Base-by-base conservation (phyloP, 2,329 filamentous ascomycete species). In the Mycocentrospora acerina region DNA sequence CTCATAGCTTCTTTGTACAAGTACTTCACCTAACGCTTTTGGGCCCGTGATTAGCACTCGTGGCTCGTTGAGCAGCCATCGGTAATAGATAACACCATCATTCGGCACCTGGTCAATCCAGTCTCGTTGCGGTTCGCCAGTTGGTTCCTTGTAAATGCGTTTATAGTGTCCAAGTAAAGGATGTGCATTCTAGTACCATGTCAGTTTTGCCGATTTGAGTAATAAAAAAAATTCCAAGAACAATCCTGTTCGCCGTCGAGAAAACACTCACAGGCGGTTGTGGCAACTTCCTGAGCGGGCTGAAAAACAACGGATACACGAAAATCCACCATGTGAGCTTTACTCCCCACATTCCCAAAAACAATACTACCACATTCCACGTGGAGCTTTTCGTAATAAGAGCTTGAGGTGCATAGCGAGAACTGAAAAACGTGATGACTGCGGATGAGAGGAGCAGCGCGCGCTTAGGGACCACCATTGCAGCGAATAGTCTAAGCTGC, bases 231-330 rank as follows among this genome's bases (percentile, higher is more conserved):
- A n/a, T n/a, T n/a, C n/a, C n/a, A n/a, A n/a, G n/a, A n/a, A n/a
- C n/a, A n/a, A n/a, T n/a, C n/a, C n/a, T n/a, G n/a, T n/a, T n/a
- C 10, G 10, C 31, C 17, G 33, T 19, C 28, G 14, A 29, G 12
- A 27, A 14, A 24, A 13, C 12, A 58, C 72, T 53, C 54, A 78
- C 77, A 29, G 69, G 55, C 5, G 79, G 77, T 10, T 69, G 65
- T 4, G 81, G 81, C 22, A 86, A 57, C 52, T 80, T 66, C 43
- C 78, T 73, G 31, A 85, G 51, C 3, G 80, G 80, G 26, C 75
- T 81, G 43, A 85, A 68, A 43, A 73, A 78, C 24, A 71, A 64
- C 3, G 81, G 82, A 52, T 81, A 84, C 29, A 85, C 51, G 8
- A 82, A 33, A 0, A 78, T 55, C 4, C 38, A 57, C 63, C 70